A percentile compares a stretch with the other conserved stretches of the same genome.
These are phyloP conservation scores for Colletotrichum sp. DNA, from an alignment of 2,329 filamentous ascomycete genomes.

Conservation along the genomic window DNA sequence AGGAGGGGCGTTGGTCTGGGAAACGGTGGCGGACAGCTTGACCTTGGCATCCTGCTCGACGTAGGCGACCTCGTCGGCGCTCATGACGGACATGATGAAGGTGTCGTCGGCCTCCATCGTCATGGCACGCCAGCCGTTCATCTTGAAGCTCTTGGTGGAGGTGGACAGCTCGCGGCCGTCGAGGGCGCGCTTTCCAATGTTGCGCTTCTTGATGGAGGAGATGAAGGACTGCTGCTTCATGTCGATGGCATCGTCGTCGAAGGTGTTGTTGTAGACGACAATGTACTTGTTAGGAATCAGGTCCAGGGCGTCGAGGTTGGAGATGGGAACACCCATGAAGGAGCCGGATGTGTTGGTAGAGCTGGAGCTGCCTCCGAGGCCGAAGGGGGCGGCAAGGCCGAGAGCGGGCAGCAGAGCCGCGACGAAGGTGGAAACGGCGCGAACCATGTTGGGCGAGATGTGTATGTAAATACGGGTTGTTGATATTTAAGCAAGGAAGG, in stretches of 20 bases:
- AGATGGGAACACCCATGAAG: conserved; percentile 50
- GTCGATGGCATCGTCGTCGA: conserved; percentile 51
- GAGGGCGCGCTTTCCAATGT: conserved; percentile 56
- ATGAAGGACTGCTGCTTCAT: conserved; percentile 55
- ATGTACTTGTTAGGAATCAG: conserved; percentile 65
- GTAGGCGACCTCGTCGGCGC: conserved; percentile 54
- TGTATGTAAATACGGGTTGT: neutral
- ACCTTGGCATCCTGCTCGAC: conserved; percentile 60
- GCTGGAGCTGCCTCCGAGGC: conserved; percentile 23
- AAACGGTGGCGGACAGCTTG: conserved; percentile 45
- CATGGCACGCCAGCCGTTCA: conserved; percentile 59
- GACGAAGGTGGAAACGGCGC: conserved; percentile 22
- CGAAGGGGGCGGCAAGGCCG: conserved; percentile 28
- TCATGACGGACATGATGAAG: conserved; percentile 55
- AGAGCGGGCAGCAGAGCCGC: conserved; percentile 25
- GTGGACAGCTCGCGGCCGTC: conserved; percentile 54
- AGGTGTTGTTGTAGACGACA: conserved; percentile 66
- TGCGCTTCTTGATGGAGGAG: conserved; percentile 59
- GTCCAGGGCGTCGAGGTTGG: conserved; percentile 53
- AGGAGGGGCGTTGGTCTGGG: conserved; percentile 58
- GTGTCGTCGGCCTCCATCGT: conserved; percentile 55
- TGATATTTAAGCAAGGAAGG: conserved; percentile 8
- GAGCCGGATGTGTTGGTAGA: conserved; percentile 27
- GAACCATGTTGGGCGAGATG: conserved; percentile 27
- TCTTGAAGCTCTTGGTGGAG: conserved; percentile 48